Evolutionary conservation across 1,139 yeast species (phyloP).

Genomic region (Yamadazyma dendronema): DNA sequence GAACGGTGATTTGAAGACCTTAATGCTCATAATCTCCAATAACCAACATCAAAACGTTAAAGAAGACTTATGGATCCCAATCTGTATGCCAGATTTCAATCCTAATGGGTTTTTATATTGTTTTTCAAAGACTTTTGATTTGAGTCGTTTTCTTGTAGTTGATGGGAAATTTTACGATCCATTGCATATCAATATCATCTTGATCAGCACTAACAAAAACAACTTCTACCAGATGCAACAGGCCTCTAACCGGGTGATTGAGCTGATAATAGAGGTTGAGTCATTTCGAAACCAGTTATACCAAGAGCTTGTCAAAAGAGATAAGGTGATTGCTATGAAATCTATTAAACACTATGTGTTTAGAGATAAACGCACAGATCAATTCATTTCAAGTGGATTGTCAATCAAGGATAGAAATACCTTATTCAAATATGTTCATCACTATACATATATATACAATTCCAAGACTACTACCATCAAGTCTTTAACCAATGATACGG

Average conservation of each 20-base stretch:
- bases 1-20: slow-evolving; percentile 31
- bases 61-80: slow-evolving; percentile 90
- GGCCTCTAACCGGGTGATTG: slow-evolving; percentile 53
- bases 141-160: slow-evolving; percentile 18
- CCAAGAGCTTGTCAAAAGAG: slow-evolving; percentile 26
- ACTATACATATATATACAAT: slow-evolving; percentile 30
- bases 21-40: slow-evolving; percentile 28
- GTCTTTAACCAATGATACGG: slow-evolving; percentile 11
- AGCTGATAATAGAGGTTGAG: slow-evolving; percentile 36
- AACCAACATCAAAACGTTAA: slow-evolving; percentile 16
- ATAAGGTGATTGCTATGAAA: slow-evolving; percentile 34
- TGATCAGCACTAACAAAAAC: slow-evolving; percentile 81
- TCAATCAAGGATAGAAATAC: slow-evolving; percentile 14
- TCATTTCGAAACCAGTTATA: slow-evolving; percentile 37
- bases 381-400: slow-evolving; percentile 32
- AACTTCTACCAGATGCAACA: slow-evolving; percentile 74
- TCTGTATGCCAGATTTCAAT: slow-evolving; percentile 89
- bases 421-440: slow-evolving; percentile 27
- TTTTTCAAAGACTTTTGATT: slow-evolving; percentile 61
- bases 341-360: slow-evolving; percentile 67
- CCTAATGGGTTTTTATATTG: slow-evolving; percentile 83
- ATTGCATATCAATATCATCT: slow-evolving; percentile 54
- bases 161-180: slow-evolving; percentile 16
- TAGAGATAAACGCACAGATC: slow-evolving; percentile 58
- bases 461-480: slow-evolving; percentile 27